Evolutionary conservation across 257 asterid species (phyloP), one percentile per base, ranked within the genome.

Genomic region (Nicotiana knightiana): DNA sequence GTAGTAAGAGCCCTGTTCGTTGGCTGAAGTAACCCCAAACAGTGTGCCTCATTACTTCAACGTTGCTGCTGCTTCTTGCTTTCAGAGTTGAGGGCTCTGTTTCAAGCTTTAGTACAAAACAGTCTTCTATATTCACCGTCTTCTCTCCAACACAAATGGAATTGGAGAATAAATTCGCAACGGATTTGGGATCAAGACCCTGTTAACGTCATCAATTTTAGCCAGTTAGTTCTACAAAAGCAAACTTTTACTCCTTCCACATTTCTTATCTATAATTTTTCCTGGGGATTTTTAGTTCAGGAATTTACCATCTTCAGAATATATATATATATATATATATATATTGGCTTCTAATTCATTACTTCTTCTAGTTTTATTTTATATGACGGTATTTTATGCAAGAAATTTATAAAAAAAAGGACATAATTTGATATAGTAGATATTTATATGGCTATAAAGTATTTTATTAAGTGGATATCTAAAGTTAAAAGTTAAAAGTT

Each of bases 91-190:
- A 62, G 7, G 82, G 82, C 32, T 86, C 87, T 55, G 87, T 83
- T 39, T 89, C 89, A 10, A 87, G 70, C 85, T 84, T 89, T 55
- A 89, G 55, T 70, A 84, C 83, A 80, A 89, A 89, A 63, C 92
- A 89, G 13, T 89, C 90, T n/a, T 85, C 86, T 2, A 82, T 81
- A 51, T 85, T 81, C 80, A 89, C 63, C 0, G 80, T 35, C 77
- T 85, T 89, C 78, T 87, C 90, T 1, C 92, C 90, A 13, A 62
- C 84, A 87, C 90, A 89, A n/a, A 81, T 68, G 24, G 92, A 84
- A 24, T 82, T 18, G 18, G 68, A 80, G 88, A 89, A 89, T 24
- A 89, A 67, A 76, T 87, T 81, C 0, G 88, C 88, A n/a, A 88
- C 87, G 0, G 85, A 76, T 68, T 59, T 75, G 12, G 92, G 92